These are phyloP conservation scores for Parvularia atlantis DNA, from an alignment of 78 protist species.

Conservation along the genomic window DNA sequence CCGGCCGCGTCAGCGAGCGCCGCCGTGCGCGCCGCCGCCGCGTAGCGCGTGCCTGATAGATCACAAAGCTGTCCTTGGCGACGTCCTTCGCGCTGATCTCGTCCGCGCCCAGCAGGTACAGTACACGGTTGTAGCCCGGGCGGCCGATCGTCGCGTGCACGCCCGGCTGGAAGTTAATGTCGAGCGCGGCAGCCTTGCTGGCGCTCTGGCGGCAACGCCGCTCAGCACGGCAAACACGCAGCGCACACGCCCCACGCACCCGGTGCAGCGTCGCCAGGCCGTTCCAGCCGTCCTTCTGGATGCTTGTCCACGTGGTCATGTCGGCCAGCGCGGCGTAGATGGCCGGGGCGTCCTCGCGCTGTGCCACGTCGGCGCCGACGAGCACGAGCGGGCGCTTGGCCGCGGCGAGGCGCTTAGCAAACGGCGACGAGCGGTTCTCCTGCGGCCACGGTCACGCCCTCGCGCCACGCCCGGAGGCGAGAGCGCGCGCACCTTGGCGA, in stretches of 20 bases:
- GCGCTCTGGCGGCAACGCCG: too few species aligned
- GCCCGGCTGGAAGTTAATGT: conserved; percentile 14
- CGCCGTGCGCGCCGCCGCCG: too few species aligned
- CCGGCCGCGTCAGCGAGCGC: too few species aligned
- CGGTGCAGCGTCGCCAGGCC: too few species aligned
- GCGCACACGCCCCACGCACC: too few species aligned
- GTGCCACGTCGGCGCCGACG: conserved; percentile 20
- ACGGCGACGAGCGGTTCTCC: conserved; percentile 7
- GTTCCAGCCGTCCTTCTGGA: too few species aligned
- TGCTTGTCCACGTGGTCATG: neutral
- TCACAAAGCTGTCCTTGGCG: neutral
- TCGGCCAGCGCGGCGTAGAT: neutral
- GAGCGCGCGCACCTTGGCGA: too few species aligned
- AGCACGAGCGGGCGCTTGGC: conserved; percentile 40
- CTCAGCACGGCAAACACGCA: too few species aligned
- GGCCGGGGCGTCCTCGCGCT: conserved; percentile 1
- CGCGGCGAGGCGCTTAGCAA: neutral
- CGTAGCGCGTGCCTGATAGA: neutral
- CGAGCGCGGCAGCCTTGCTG: conserved; percentile 51
- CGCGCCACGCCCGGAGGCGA: too few species aligned
- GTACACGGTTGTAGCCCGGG: neutral
- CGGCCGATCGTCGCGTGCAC: conserved; percentile 23
- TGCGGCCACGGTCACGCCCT: too few species aligned
- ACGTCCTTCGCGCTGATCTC: neutral
- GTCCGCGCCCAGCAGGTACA: conserved; percentile 25